These are phyloP conservation scores for Auricularia sp. DNA, from an alignment of 768 basidiomycete species.

Conservation along the genomic window DNA sequence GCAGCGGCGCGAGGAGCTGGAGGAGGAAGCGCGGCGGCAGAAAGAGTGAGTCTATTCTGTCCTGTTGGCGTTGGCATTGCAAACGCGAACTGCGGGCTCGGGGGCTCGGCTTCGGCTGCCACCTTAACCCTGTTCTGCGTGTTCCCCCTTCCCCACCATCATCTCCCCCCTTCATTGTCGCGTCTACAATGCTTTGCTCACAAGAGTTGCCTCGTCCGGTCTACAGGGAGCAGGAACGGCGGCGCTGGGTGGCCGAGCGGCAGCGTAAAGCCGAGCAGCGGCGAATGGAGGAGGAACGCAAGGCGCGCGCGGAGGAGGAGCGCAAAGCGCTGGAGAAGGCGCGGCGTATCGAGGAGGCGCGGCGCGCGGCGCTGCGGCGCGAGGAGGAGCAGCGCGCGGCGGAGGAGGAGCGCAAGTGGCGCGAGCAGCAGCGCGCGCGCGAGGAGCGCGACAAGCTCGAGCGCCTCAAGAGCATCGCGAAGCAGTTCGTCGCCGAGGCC, in stretches of 20 bases:
- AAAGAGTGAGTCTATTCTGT: neutral
- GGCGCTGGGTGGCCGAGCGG: neutral
- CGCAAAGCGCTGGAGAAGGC: neutral
- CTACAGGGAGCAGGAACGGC: neutral
- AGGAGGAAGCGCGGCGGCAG: neutral
- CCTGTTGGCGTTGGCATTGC: no score
- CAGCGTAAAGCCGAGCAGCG: constrained; percentile 26
- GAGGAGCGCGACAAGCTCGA: constrained; percentile 44
- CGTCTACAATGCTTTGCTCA: neutral
- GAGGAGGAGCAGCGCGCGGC: constrained; percentile 9
- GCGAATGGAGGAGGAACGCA: constrained; percentile 25
- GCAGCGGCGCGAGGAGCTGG: neutral
- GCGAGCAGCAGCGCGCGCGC: constrained; percentile 39
- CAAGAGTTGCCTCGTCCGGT: neutral
- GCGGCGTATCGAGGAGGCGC: constrained; percentile 16
- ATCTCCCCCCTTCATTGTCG: no score
- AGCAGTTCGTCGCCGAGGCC: constrained; percentile 29
- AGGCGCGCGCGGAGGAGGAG: constrained; percentile 20
- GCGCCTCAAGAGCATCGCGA: constrained; percentile 32
- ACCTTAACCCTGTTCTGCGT: no score
- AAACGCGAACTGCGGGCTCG: no score
- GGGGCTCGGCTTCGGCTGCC: no score
- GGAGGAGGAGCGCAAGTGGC: constrained; percentile 35
- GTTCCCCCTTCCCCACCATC: no score
- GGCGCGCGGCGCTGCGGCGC: constrained; percentile 19